Evolutionary conservation across 192 early-diverging fungal genomes (phyloP), one percentile per base, ranked within the genome.

Genomic region (Chytriomyces sp.): DNA sequence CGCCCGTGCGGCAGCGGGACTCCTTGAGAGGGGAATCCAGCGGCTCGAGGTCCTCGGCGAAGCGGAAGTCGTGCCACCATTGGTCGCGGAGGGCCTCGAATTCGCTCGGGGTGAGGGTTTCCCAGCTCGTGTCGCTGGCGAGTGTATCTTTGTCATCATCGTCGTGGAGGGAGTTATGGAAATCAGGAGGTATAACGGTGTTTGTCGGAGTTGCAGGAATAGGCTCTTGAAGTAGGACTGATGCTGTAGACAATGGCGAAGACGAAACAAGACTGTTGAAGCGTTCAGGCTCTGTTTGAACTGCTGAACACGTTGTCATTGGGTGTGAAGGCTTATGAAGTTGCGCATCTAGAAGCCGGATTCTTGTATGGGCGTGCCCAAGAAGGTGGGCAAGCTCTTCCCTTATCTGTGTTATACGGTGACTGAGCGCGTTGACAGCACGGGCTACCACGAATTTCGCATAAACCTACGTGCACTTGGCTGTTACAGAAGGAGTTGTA

Each of bases 281-380:
- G 10, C 34, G 65, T n/a, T n/a, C n/a, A n/a, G n/a, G 49, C 22
- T 68, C 65, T 55, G 65, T 68, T 56, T 68, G 65, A n/a, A 56
- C n/a, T 32, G n/a, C 32, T 7, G 39, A 55, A 3, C 12, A 28
- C 14, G 32, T 17, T n/a, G 44, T 52, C 25, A 33, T 25, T 34
- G 65, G 52, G 32, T 8, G 31, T 55, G 30, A n/a, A 30, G 65
- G 32, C 8, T n/a, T 34, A 8, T 28, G 32, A 28, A 30, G 19
- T 8, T 26, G 62, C 7, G 44, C 5, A 17, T 22, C 36, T 8
- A 56, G 30, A 36, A 55, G 65, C 19, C 65, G 65, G 10, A 68
- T 56, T 56, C 65, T 6, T 5, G 65, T 68, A 55, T 68, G 65
- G 19, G 65, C 65, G 14, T 68, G 65, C 1, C 36, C 28, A 1